phyloP scores from a whole-genome alignment of 73 alveolate species.

The Breviolum minutum region DNA sequence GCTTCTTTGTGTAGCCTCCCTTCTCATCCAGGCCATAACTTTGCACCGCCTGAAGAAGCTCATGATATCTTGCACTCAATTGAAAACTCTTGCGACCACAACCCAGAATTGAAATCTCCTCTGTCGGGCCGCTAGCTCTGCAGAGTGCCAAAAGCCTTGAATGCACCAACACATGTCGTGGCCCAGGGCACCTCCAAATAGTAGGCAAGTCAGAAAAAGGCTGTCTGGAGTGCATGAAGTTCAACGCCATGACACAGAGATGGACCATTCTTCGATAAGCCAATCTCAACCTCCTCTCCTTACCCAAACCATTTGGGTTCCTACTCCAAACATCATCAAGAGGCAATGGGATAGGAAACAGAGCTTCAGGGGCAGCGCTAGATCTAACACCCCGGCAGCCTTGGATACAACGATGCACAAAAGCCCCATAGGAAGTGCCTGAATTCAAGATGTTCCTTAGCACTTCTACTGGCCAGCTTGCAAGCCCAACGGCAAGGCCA shows the following conservation, averaged over 20 bases:
- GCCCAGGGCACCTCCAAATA: background rate
- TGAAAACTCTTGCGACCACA: constrained; percentile 6
- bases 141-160: background rate
- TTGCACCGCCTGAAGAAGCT: background rate
- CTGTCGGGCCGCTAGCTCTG: background rate
- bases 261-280: background rate
- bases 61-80: background rate
- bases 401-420: background rate
- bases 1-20: background rate
- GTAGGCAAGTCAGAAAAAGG: background rate
- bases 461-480: background rate
- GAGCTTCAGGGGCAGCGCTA: background rate
- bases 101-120: background rate
- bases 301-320: background rate
- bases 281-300: background rate
- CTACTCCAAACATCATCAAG: background rate
- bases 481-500: no score
- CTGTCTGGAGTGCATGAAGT: background rate
- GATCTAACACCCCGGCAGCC: background rate
- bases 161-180: background rate
- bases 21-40: background rate
- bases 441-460: background rate
- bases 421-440: background rate
- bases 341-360: background rate
- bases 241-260: background rate